Conservation (phyloP, 2,329 filamentous ascomycete genomes). For the Exophiala bonariae region DNA sequence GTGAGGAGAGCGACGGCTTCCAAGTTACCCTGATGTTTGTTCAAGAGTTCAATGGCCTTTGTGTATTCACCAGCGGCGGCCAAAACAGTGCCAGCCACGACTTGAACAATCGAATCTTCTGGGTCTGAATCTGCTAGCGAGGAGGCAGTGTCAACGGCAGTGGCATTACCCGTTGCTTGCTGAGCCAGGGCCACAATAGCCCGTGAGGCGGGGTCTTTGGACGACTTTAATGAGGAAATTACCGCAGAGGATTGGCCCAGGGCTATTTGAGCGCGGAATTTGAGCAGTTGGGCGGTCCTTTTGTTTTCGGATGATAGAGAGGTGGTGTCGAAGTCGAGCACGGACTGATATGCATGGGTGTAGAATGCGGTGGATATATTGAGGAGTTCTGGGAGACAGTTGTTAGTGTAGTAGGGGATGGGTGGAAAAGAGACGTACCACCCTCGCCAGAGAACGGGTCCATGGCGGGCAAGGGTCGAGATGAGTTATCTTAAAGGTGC, state of each 20-base stretch:
- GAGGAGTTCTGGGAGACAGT: slow-evolving; percentile 55
- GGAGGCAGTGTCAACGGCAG: slow-evolving; percentile 64
- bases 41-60: slow-evolving; percentile 76
- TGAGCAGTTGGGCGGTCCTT: slow-evolving; percentile 72
- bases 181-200: slow-evolving; percentile 77
- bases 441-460: slow-evolving; percentile 66
- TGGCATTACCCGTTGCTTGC: slow-evolving; percentile 59
- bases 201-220: slow-evolving; percentile 68
- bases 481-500: too few species aligned
- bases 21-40: slow-evolving; percentile 78
- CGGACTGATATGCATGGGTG: slow-evolving; percentile 80
- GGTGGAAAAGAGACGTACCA: slow-evolving; percentile 43
- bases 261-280: slow-evolving; percentile 79
- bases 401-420: slow-evolving; percentile 5
- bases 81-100: slow-evolving; percentile 78
- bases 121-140: slow-evolving; percentile 65
- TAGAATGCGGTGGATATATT: slow-evolving; percentile 68
- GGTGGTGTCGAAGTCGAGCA: slow-evolving; percentile 80
- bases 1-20: slow-evolving; percentile 81
- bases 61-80: slow-evolving; percentile 80
- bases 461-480: slow-evolving; percentile 37
- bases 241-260: slow-evolving; percentile 76
- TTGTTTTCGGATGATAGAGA: slow-evolving; percentile 77
- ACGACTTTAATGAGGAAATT: slow-evolving; percentile 64
- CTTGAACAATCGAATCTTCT: slow-evolving; percentile 79